Evolutionary conservation across 1,284 basidiomycete species (phyloP), one percentile per base, ranked within the genome.

Genomic region (Ceratobasidium sp.): DNA sequence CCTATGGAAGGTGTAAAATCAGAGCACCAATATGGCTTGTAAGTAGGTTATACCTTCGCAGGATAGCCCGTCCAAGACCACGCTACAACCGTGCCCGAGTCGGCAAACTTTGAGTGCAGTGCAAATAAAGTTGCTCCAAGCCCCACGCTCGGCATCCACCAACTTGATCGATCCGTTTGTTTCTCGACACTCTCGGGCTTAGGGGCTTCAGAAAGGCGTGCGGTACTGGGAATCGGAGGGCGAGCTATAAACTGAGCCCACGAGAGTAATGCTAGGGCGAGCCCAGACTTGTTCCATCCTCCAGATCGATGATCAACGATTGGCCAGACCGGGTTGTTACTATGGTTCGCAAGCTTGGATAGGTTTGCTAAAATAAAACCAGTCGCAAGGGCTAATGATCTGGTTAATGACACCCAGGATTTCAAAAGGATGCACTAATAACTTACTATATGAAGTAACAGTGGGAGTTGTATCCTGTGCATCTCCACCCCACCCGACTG

Each of bases 31-130:
- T 3, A 48, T 18, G 14, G 30, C n/a, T 36, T n/a, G 9, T 21
- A 21, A 21, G n/a, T 48, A 53, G 21, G 18, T 41, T 23, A n/a
- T 9, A 67, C 64, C 50, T 82, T 86, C 73, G 86, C 78, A 0
- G 96, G 93, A 76, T 91, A 97, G 1, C 96, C 96, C 0, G 92
- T 92, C 94, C 94, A 97, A 0, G 92, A 90, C 92, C 93, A 97
- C 1, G 93, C 89, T 74, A 97, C 87, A 70, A 96, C 85, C 0
- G 94, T 96, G 73, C 91, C 92, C 0, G 90, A 83, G 76, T 98
- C 95, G 5, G 89, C 88, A 50, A 94, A 82, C 72, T 94, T 85
- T 41, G 88, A 91, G 78, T 97, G 93, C 0, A 96, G 77, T 14
- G 88, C 85, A 82, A 93, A 95, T 18, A 96, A 81, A 36, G 94